Conservation (phyloP, 2,329 filamentous ascomycete species). For the Fusarium acutatum region DNA sequence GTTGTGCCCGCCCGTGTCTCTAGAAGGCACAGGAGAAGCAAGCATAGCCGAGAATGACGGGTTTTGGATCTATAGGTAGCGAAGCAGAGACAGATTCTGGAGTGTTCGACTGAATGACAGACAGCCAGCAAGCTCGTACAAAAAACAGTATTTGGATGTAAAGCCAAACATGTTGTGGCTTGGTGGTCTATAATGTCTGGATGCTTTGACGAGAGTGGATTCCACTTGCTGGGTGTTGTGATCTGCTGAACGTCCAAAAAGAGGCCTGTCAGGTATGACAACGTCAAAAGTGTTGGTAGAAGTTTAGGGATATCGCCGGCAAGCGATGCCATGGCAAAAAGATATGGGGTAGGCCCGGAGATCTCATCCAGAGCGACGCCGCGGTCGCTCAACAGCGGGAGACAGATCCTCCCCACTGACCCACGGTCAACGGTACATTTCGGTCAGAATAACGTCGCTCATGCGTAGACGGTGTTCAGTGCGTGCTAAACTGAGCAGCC, state of each 20-base stretch:
- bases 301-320: conserved; percentile 21
- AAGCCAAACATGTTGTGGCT: conserved; percentile 28
- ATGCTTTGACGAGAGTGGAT: conserved; percentile 34
- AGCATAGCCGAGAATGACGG: conserved; percentile 38
- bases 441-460: conserved; percentile 24
- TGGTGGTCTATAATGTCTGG: conserved; percentile 22
- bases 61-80: conserved; percentile 19
- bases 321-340: conserved; percentile 29
- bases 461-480: conserved; percentile 4
- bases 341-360: conserved; percentile 25
- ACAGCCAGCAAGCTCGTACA: conserved; percentile 23
- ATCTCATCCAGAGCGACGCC: conserved; percentile 34
- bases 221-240: conserved; percentile 12
- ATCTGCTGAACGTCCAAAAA: conserved; percentile 24
- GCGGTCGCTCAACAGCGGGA: conserved; percentile 36
- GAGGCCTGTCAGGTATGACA: conserved; percentile 34
- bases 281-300: conserved; percentile 9
- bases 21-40: conserved; percentile 31
- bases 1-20: conserved; percentile 19
- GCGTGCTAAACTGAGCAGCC: not conserved
- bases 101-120: conserved; percentile 15
- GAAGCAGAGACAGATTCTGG: conserved; percentile 13
- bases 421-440: conserved; percentile 17
- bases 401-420: conserved; percentile 30
- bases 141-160: conserved; percentile 24